A percentile compares a stretch with the other conserved stretches of the same genome.
phyloP scores from a whole-genome alignment of 179 eudicot genomes.

The Gypsophila paniculata region DNA sequence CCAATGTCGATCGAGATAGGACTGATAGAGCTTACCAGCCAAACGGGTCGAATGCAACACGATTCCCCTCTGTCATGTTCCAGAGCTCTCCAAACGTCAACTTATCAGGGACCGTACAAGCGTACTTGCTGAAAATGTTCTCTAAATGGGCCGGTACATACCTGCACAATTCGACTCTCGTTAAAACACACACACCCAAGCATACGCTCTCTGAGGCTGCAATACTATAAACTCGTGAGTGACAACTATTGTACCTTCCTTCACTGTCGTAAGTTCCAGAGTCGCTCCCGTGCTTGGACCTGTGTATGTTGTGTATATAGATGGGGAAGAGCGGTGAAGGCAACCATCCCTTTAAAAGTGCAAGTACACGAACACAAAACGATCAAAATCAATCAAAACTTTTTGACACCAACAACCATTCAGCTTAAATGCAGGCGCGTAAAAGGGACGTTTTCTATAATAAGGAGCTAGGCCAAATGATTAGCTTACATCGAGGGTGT shows the following conservation, averaged over 20 bases:
- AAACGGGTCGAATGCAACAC: constrained; percentile 42
- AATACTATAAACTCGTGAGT: neutral
- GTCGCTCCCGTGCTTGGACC: constrained; percentile 59
- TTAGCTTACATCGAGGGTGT: constrained; percentile 59
- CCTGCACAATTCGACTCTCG: constrained; percentile 25
- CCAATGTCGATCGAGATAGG: neutral
- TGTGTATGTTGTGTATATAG: constrained; percentile 51
- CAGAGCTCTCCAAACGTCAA: constrained; percentile 46
- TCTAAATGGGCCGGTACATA: constrained; percentile 46
- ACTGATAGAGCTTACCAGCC: constrained; percentile 37
- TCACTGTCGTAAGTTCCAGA: constrained; percentile 52
- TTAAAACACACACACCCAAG: neutral
- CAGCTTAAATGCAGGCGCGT: neutral
- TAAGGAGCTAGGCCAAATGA: neutral
- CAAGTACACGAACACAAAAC: neutral
- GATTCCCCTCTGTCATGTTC: constrained; percentile 53
- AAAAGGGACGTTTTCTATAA: no score
- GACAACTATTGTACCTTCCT: constrained; percentile 39
- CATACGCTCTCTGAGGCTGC: neutral
- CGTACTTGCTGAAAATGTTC: constrained; percentile 55
- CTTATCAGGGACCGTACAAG: constrained; percentile 49
- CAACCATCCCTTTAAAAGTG: constrained; percentile 49
- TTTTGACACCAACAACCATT: no score
- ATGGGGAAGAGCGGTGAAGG: constrained; percentile 56
- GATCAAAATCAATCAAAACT: neutral